Evolutionary conservation across 345 rosid species (phyloP).

Genomic region (Passiflora organensis): DNA sequence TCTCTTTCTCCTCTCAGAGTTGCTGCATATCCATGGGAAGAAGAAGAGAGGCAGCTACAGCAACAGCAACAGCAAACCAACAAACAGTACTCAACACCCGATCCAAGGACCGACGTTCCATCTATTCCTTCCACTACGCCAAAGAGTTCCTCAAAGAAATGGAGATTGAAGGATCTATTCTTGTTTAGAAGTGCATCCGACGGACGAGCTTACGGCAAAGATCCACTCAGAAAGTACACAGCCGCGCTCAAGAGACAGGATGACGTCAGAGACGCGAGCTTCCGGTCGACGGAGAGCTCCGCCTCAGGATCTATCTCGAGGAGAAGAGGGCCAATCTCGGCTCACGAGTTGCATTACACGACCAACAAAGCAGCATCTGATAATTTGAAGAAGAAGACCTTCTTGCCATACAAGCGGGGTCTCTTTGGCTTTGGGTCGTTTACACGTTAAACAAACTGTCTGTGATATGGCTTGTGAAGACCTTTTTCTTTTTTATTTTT

Average conservation of each 20-base stretch:
- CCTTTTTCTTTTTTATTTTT: not conserved
- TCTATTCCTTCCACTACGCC: slow-evolving; percentile 18
- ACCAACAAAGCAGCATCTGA: slow-evolving; percentile 68
- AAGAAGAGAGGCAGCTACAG: slow-evolving; percentile 35
- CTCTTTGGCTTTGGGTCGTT: slow-evolving; percentile 68
- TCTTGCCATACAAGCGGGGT: slow-evolving; percentile 84
- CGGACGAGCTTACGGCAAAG: slow-evolving; percentile 62
- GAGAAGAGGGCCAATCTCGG: slow-evolving; percentile 46
- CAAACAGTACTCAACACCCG: slow-evolving; percentile 21
- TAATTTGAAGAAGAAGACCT: slow-evolving; percentile 75
- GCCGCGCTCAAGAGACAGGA: slow-evolving; percentile 49
- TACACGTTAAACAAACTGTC: no score
- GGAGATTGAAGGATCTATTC: slow-evolving; percentile 72
- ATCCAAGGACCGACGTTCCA: not conserved
- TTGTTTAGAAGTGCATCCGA: slow-evolving; percentile 89
- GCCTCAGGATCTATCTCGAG: slow-evolving; percentile 28
- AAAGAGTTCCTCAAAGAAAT: slow-evolving; percentile 57
- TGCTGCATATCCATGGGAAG: slow-evolving; percentile 75
- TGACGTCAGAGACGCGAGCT: slow-evolving; percentile 44
- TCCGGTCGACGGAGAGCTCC: slow-evolving; percentile 33
- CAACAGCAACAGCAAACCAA: not conserved
- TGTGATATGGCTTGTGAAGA: not conserved
- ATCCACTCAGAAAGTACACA: slow-evolving; percentile 41
- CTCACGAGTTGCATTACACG: slow-evolving; percentile 83
- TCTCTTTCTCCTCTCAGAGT: slow-evolving; percentile 77